Base-by-base conservation (phyloP, 2,329 filamentous ascomycete species). In the Claviceps sp. region DNA sequence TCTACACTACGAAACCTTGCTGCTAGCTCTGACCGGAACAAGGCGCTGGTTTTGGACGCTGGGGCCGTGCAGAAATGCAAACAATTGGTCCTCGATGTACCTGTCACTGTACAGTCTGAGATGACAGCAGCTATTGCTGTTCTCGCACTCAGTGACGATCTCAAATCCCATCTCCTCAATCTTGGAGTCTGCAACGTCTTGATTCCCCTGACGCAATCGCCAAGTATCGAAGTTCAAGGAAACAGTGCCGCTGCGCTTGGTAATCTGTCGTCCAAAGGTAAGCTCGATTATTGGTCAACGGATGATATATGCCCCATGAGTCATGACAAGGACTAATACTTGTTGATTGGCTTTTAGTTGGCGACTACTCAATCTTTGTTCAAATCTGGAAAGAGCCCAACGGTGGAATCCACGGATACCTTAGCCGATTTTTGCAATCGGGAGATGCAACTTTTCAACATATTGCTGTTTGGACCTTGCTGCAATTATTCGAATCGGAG, bases 111-210 rank as follows among this genome's bases (percentile, higher is more conserved):
- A 2, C 93, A 98, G 66, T 96, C 90, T 2, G 93, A 98, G 68
- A 98, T 98, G 93, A 98, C 93, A 4, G 93, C 93, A n/a, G 93
- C 93, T 1, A 96, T 98, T 68, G 93, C 93, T 39, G 93, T 98
- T 14, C 77, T 98, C 56, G 93, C 93, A 17, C 73, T 98, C 49
- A 96, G 91, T 60, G 93, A 98, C 61, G 93, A 98, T 57, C 78
- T 98, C 53, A 98, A 98, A 71, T 82, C 86, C 4, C 87, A 95
- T 63, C 77, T 98, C 13, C 73, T 98, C 51, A 90, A 88, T 55
- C 77, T 97, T 2, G 93, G 91, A 22, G 91, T 98, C 1, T 97
- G 97, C 63, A 93, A 96, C 62, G 90, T 97, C 13, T 72, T 98
- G 52, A 97, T 98, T 53, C 93, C 93, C 23, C 74, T 98, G 53